phyloP scores from a whole-genome alignment of 106 monocot genomes.

The Ottelia alismoides region DNA sequence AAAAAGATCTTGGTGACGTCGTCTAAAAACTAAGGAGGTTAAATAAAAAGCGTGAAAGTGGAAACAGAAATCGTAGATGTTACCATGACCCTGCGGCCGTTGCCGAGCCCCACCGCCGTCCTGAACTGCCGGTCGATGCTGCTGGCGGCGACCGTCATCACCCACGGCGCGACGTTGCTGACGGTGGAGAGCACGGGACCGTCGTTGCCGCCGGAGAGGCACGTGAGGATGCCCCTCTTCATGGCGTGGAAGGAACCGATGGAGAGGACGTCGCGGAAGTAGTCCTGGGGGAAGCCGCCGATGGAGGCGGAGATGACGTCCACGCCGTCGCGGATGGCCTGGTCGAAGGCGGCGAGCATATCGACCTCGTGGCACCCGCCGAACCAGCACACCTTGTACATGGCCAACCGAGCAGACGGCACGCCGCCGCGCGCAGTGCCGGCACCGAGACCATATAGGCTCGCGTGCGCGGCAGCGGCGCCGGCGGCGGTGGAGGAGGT shows the following conservation, averaged over 20 bases:
- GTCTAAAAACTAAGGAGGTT: no score
- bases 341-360: constrained; percentile 9
- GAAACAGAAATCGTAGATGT: neutral
- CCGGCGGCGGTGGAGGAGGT: constrained; percentile 14
- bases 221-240: constrained; percentile 3
- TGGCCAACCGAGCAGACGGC: constrained; percentile 8
- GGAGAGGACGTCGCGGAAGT: neutral
- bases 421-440: constrained; percentile 15
- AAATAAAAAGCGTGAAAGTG: no score
- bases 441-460: constrained; percentile 1
- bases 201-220: constrained; percentile 10
- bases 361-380: constrained; percentile 1
- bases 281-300: neutral
- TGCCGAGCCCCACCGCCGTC: constrained; percentile 10
- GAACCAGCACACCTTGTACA: constrained; percentile 16
- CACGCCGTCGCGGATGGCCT: constrained; percentile 13
- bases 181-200: constrained; percentile 13
- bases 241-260: constrained; percentile 6
- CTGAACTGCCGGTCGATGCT: constrained; percentile 25
- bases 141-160: constrained; percentile 18
- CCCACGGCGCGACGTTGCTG: constrained; percentile 23
- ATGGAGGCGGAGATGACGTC: constrained; percentile 12
- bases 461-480: neutral
- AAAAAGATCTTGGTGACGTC: no score
- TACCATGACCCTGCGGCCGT: constrained; percentile 2